Percentiles rank a stretch among this genome's conserved stretches.
Conservation (phyloP, 164 flowering plant genomes). For the Brasenia schreberi region DNA sequence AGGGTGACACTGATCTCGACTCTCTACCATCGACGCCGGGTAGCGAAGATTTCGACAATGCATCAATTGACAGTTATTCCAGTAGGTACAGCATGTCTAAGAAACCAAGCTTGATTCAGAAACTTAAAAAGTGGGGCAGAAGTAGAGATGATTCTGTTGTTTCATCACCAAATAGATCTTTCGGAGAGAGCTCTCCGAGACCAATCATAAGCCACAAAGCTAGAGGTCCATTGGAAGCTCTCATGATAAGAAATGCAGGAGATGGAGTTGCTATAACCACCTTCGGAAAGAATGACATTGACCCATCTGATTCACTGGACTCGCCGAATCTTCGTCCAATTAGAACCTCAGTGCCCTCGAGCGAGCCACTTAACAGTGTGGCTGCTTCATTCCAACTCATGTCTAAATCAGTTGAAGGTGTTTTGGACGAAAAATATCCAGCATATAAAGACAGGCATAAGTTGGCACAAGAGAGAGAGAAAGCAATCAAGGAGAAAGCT, state of each 20-base stretch:
- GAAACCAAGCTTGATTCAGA: constrained; percentile 68
- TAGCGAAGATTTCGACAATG: constrained; percentile 85
- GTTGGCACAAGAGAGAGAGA: constrained; percentile 82
- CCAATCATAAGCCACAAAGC: constrained; percentile 27
- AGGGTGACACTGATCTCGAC: constrained; percentile 72
- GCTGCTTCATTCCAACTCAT: constrained; percentile 74
- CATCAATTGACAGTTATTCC: constrained; percentile 73
- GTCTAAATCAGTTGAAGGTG: constrained; percentile 89
- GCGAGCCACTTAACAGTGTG: constrained; percentile 51
- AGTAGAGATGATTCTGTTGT: constrained; percentile 66
- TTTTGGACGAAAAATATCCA: constrained; percentile 79
- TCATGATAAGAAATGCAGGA: constrained; percentile 83
- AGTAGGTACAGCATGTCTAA: constrained; percentile 68
- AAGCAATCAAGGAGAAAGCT: constrained; percentile 73
- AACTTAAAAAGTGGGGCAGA: constrained; percentile 89
- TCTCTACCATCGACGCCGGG: constrained; percentile 90
- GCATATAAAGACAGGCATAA: constrained; percentile 87
- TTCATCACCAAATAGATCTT: constrained; percentile 69
- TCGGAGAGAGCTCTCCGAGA: constrained; percentile 67
- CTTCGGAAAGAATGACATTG: constrained; percentile 56
- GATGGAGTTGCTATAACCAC: constrained; percentile 80
- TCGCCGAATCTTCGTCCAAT: constrained; percentile 42
- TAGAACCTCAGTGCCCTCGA: constrained; percentile 31
- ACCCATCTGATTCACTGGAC: constrained; percentile 33
- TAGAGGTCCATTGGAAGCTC: constrained; percentile 75